Conservation (phyloP, 106 monocot genomes). For the Allium cepa region DNA sequence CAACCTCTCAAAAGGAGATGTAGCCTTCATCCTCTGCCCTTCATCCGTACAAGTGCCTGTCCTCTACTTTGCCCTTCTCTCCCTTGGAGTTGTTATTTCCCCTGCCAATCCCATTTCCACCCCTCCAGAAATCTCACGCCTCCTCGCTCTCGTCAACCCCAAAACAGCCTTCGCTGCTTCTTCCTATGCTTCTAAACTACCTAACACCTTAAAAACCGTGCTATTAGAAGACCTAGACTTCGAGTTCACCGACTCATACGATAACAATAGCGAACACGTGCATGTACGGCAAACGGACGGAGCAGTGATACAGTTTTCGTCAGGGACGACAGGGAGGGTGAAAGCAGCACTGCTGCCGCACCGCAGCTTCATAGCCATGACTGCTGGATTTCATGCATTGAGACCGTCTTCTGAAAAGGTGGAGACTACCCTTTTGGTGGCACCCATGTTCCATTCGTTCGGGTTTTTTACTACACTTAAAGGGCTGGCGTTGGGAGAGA, state of each 20-base stretch:
- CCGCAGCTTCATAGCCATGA: constrained; percentile 55
- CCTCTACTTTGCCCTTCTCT: constrained; percentile 61
- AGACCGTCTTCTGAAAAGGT: background rate
- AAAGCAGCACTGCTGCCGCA: constrained; percentile 65
- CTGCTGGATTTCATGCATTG: constrained; percentile 14
- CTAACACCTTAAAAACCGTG: constrained; percentile 14
- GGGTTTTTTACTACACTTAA: constrained; percentile 40
- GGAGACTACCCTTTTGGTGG: constrained; percentile 26
- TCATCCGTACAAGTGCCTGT: constrained; percentile 33
- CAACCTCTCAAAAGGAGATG: constrained; percentile 24
- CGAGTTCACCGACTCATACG: constrained; percentile 6
- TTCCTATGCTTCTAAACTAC: constrained; percentile 25
- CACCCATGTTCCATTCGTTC: constrained; percentile 70
- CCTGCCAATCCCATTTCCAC: constrained; percentile 61
- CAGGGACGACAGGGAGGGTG: constrained; percentile 61
- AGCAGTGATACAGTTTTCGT: constrained; percentile 69
- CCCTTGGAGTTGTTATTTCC: constrained; percentile 42
- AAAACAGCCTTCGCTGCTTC: constrained; percentile 35
- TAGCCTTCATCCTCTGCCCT: constrained; percentile 43
- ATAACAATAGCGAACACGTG: background rate
- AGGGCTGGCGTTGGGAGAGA: constrained; percentile 29
- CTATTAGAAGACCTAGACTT: constrained; percentile 45
- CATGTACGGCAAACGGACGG: constrained; percentile 26
- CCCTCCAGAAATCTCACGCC: constrained; percentile 40
- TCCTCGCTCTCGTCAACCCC: constrained; percentile 33